These are phyloP conservation scores for Dictyostelium capitatum DNA, from an alignment of 78 protist genomes.

Conservation along the genomic window DNA sequence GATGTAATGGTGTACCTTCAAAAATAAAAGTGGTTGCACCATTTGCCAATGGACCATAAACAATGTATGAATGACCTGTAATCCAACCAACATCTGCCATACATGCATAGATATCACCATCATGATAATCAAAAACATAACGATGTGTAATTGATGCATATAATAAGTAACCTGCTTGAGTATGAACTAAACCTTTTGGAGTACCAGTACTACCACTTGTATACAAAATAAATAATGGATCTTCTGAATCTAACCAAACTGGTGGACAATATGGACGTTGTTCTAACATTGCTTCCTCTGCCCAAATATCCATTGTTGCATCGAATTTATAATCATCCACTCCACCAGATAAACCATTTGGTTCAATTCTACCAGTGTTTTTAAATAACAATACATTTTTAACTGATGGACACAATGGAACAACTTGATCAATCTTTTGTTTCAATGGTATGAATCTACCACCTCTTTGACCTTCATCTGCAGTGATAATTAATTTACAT, in stretches of 20 bases:
- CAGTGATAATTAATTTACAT: constrained; percentile 87
- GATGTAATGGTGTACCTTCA: constrained; percentile 96
- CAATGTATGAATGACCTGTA: constrained; percentile 98
- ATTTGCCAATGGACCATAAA: constrained; percentile 97
- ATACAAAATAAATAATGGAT: constrained; percentile 97
- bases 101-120: constrained; percentile 96
- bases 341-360: not conserved
- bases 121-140: constrained; percentile 94
- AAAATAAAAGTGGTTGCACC: constrained; percentile 96
- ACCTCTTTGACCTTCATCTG: constrained; percentile 90
- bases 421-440: constrained; percentile 79
- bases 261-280: constrained; percentile 82
- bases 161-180: constrained; percentile 94
- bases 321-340: not conserved
- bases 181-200: constrained; percentile 97
- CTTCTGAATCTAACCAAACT: constrained; percentile 91
- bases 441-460: constrained; percentile 81
- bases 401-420: constrained; percentile 29
- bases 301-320: constrained; percentile 54
- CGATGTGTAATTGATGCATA: constrained; percentile 88
- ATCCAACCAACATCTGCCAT: constrained; percentile 98
- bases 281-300: constrained; percentile 64
- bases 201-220: constrained; percentile 98
- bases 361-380: constrained; percentile 17
- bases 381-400: constrained; percentile 59